phyloP scores from a whole-genome alignment of 441 rosid species.

The Arabidopsis hybrid region DNA sequence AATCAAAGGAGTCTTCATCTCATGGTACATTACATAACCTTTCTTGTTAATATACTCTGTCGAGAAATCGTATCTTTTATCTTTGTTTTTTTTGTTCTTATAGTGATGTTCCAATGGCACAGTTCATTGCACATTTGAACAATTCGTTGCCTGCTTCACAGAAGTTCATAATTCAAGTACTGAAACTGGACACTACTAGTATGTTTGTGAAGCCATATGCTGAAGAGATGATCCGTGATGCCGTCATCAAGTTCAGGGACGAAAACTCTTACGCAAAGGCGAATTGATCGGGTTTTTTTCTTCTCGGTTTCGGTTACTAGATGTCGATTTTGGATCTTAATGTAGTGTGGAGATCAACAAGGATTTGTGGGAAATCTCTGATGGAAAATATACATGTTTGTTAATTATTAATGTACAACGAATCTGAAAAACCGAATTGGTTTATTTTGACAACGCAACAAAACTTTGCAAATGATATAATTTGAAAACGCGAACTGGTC shows the following conservation, averaged over 20 bases:
- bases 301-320: not conserved
- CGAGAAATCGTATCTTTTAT: not conserved
- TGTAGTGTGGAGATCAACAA: not conserved
- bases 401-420: too few relatives aligned
- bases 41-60: not conserved
- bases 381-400: not conserved
- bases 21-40: conserved; percentile 54
- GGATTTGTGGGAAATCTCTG: not conserved
- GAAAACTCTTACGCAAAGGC: conserved; percentile 76
- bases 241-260: conserved; percentile 66
- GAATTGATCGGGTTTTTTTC: conserved; percentile 34
- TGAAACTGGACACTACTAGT: conserved; percentile 58
- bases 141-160: conserved; percentile 59
- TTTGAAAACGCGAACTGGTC: too few relatives aligned
- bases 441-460: too few relatives aligned
- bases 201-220: conserved; percentile 73
- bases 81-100: conserved; percentile 19
- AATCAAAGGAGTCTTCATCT: conserved; percentile 73
- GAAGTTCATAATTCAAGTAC: conserved; percentile 69
- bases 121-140: conserved; percentile 69
- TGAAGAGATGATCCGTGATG: conserved; percentile 59
- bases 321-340: not conserved
- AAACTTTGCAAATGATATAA: too few relatives aligned
- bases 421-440: too few relatives aligned
- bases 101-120: conserved; percentile 83